Base-by-base conservation (phyloP, 345 rosid species). In the Turnera subulata region DNA sequence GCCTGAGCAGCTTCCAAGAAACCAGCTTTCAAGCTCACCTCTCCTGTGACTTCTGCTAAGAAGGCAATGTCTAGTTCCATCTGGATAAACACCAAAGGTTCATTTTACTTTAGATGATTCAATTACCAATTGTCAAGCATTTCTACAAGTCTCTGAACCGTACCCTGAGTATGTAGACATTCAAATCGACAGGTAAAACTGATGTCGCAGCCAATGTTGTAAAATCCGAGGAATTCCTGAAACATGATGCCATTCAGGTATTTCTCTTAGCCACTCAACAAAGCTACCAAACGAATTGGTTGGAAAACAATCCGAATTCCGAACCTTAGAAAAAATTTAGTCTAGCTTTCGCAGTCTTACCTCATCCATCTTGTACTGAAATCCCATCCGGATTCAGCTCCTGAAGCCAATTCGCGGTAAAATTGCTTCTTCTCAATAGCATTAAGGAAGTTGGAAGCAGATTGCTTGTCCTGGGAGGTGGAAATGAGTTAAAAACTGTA, bases 291-390 rank as follows among this genome's bases (percentile, higher is more conserved):
- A n/a, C n/a, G n/a, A n/a, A n/a, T n/a, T n/a, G n/a, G n/a, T n/a
- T n/a, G n/a, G n/a, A n/a, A n/a, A 7, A 37, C 40, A 37, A 7
- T 37, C 13, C 13, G 40, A 37, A 37, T 37, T 37, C 8, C 11
- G 40, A 37, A 37, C 8, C 40, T 13, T 7, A 1, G 13, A 37
- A 13, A 37, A 1, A 37, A 37, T 42, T 6, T 38, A 14, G 2
- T 4, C 9, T 13, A 29, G 17, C 10, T 13, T 2, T 17, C 16
- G 10, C 52, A 45, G 47, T 14, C 14, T 45, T 58, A 84, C 96
- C 95, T 90, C 97, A 90, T 90, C 99, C 97, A 94, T 71, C 95
- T 78, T 20, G 89, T 70, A 73, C 93, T 82, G 64, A 94, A 94
- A 73, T 90, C 99, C 77, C 84, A 82, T 56, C 99, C 97, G 21